Evolutionary conservation across 768 basidiomycete genomes (phyloP).

Genomic region (Gloeopeniophorella convolvens): DNA sequence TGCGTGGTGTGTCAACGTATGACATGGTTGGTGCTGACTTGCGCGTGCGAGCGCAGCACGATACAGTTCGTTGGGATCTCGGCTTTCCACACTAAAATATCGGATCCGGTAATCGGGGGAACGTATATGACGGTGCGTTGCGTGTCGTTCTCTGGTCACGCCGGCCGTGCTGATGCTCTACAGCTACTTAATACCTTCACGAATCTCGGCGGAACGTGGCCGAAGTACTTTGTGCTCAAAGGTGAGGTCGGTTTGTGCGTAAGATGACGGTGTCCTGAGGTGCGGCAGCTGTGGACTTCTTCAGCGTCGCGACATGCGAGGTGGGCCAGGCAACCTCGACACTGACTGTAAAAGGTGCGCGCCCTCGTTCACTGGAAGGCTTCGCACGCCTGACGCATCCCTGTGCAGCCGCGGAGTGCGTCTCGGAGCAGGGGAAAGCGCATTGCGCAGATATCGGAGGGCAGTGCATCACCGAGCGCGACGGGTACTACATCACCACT

Average conservation of each 20-base stretch:
- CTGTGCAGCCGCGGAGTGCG: conserved; percentile 73
- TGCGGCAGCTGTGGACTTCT: conserved; percentile 70
- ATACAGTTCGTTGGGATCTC: conserved; percentile 99
- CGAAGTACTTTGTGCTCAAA: conserved; percentile 92
- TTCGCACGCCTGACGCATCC: background rate
- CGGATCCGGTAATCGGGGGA: conserved; percentile 94
- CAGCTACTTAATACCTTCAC: conserved; percentile 93
- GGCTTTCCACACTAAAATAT: conserved; percentile 96
- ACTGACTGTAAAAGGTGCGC: conserved; percentile 49
- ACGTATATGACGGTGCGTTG: conserved; percentile 94
- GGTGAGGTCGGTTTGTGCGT: conserved; percentile 36
- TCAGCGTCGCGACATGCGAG: conserved; percentile 79
- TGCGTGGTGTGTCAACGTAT: conserved; percentile 34
- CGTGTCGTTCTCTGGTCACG: background rate
- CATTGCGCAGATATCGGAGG: conserved; percentile 72
- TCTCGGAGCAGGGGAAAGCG: conserved; percentile 85
- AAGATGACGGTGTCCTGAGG: conserved; percentile 22
- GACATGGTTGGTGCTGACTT: conserved; percentile 7
- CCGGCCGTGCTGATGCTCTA: conserved; percentile 2
- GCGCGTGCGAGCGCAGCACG: conserved; percentile 46
- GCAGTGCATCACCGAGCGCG: conserved; percentile 72
- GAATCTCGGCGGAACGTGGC: conserved; percentile 98
- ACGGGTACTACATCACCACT: conserved; percentile 89
- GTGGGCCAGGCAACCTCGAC: conserved; percentile 52
- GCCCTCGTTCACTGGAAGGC: background rate